Evolutionary conservation across 306 rosid genomes (phyloP), one percentile per base, ranked within the genome.

Genomic region (Castanea mollissima): DNA sequence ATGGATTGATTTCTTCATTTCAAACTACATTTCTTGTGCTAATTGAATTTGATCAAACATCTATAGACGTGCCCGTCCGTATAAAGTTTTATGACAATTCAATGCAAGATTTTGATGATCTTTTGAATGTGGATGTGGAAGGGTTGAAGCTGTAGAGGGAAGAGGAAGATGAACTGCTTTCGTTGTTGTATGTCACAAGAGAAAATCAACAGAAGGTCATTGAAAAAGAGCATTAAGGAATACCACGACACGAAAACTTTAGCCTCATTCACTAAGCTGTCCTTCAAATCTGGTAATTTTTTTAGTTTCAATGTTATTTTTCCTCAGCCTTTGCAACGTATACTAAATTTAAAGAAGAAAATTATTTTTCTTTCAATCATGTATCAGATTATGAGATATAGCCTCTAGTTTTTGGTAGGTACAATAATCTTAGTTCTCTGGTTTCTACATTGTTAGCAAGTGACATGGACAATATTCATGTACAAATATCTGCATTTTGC

Each of bases 121-220:
- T 2, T 73, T 5, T 81, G 77, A 68, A 60, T 38, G 89, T 52
- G 72, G 85, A 11, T 78, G 78, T 63, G 86, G 60, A 80, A 7
- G 16, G 68, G 38, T 84, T 77, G 77, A 56, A 81, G 83, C 68
- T 55, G 52, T 51, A 55, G 72, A 67, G 27, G 82, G 69, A n/a
- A n/a, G 73, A 49, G 60, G 82, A 92, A 76, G 79, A 95, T 95
- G 97, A 87, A 81, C 51, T 95, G 95, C 88, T 91, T 92, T 79
- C 54, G 86, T 19, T 95, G 93, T 79, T 91, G 95, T 46, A 74
- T 79, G 81, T 90, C 95, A 6, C 82, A 89, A 63, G 85, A 85
- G 65, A 85, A 76, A 76, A 34, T 21, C 77, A 78, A 60, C 25
- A 82, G 88, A 75, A 85, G 38, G 77, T 78, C 97, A 9, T 80